phyloP scores from a whole-genome alignment of 805 yeast species.

The Yamadazyma kitorensis region DNA sequence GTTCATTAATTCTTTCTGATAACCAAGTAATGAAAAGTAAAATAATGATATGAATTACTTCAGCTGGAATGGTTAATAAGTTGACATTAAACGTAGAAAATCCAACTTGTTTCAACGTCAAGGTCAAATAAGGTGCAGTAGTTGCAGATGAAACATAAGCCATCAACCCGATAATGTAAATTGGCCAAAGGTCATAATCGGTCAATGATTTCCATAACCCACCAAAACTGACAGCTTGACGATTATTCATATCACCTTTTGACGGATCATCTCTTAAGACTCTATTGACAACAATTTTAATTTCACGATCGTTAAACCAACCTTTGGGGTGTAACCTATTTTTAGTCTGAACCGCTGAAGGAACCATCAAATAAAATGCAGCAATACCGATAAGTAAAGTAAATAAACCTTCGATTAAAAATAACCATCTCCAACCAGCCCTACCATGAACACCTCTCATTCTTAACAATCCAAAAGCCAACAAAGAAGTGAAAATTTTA shows the following conservation, averaged over 20 bases:
- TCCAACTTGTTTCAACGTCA: slow-evolving; percentile 39
- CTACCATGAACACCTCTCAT: slow-evolving; percentile 17
- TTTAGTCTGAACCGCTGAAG: slow-evolving; percentile 53
- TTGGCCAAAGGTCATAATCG: slow-evolving; percentile 27
- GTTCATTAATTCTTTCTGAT: slow-evolving; percentile 31
- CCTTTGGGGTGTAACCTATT: slow-evolving; percentile 48
- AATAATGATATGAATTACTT: slow-evolving; percentile 29
- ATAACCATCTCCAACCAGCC: slow-evolving; percentile 60
- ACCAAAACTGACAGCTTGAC: slow-evolving; percentile 21
- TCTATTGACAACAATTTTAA: slow-evolving; percentile 25
- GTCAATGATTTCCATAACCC: slow-evolving; percentile 16
- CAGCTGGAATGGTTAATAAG: slow-evolving; percentile 21
- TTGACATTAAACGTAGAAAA: slow-evolving; percentile 21
- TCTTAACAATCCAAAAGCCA: slow-evolving; percentile 21
- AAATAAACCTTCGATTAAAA: slow-evolving; percentile 59
- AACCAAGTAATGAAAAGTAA: slow-evolving; percentile 34
- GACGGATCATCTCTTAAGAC: slow-evolving; percentile 27
- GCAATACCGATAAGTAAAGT: slow-evolving; percentile 53
- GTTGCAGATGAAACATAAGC: slow-evolving; percentile 18
- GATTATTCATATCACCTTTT: slow-evolving; percentile 28
- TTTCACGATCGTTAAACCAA: slow-evolving; percentile 25
- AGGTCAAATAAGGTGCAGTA: slow-evolving; percentile 41
- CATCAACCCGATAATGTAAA: slow-evolving; percentile 34
- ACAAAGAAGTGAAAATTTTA: slow-evolving; percentile 18
- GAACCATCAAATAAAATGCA: slow-evolving; percentile 49